phyloP scores from a whole-genome alignment of 192 early-diverging fungal genomes.

The Polychytrium aggregatum region DNA sequence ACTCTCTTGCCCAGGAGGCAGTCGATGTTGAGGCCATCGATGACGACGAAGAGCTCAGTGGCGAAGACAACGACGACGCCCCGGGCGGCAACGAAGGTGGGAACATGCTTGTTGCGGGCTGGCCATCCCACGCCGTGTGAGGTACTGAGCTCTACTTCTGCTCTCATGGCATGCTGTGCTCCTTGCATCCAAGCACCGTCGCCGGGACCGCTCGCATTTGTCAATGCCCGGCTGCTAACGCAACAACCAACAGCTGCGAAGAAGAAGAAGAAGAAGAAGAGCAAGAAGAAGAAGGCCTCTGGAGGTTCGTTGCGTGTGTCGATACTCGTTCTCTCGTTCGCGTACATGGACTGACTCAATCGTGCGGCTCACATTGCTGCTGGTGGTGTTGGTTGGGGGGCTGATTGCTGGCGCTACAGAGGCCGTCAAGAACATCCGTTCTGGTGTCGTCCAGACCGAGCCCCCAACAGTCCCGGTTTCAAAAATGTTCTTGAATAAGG shows the following conservation, averaged over 20 bases:
- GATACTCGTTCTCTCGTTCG: background rate
- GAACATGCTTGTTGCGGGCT: background rate
- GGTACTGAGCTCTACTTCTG: too few relatives aligned
- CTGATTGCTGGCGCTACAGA: background rate
- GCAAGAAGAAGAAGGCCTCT: constrained; percentile 6
- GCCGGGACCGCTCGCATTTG: background rate
- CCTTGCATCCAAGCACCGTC: too few relatives aligned
- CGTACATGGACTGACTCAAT: too few relatives aligned
- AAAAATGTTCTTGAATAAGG: constrained; percentile 62
- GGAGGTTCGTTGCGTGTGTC: background rate
- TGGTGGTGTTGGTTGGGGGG: background rate
- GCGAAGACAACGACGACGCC: constrained; percentile 7
- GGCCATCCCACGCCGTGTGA: too few relatives aligned
- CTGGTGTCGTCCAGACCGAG: constrained; percentile 17
- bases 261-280: constrained; percentile 25
- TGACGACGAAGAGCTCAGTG: background rate
- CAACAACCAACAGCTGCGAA: constrained; percentile 11
- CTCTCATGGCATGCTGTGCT: too few relatives aligned
- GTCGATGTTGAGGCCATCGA: background rate
- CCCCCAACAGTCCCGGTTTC: constrained; percentile 61
- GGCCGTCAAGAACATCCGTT: background rate
- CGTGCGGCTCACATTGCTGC: background rate
- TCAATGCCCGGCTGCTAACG: constrained; percentile 4
- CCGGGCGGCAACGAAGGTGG: constrained; percentile 3
- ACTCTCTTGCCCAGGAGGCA: background rate